phyloP scores from a whole-genome alignment of 2,329 filamentous ascomycete genomes.

The Myriosclerotinia duriaeana region DNA sequence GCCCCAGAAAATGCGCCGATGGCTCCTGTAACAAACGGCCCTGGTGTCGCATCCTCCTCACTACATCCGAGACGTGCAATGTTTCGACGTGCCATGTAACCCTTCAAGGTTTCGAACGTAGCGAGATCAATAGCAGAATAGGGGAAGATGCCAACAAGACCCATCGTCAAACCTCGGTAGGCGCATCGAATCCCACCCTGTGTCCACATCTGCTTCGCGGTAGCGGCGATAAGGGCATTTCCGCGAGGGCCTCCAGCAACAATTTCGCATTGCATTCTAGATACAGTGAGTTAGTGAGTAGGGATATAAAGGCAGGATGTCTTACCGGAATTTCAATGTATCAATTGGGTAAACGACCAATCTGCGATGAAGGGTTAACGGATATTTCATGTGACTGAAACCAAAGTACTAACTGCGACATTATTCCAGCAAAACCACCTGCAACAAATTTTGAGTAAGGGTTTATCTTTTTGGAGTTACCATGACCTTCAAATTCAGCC shows the following conservation, averaged over 20 bases:
- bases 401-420: conserved; percentile 69
- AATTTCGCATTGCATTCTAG: conserved; percentile 83
- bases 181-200: conserved; percentile 72
- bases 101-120: conserved; percentile 91
- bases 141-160: conserved; percentile 93
- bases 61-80: conserved; percentile 68
- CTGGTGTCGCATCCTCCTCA: conserved; percentile 78
- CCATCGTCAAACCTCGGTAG: conserved; percentile 92
- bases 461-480: conserved; percentile 75
- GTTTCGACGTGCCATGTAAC: conserved; percentile 66
- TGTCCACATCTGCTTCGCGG: conserved; percentile 81
- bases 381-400: conserved; percentile 9
- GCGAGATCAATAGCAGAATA: conserved; percentile 96
- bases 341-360: conserved; percentile 74
- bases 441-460: conserved; percentile 86
- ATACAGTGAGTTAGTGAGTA: conserved; percentile 26
- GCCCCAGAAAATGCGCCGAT: conserved; percentile 92
- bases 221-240: conserved; percentile 77
- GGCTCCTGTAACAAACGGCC: conserved; percentile 79
- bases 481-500: conserved; percentile 82
- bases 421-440: conserved; percentile 88
- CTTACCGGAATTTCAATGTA: conserved; percentile 58
- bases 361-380: conserved; percentile 44
- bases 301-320: neutral
- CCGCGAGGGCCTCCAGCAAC: conserved; percentile 82